Base-by-base conservation (phyloP, 495 filamentous ascomycete genomes). In the Rhizodiscina lignyota region DNA sequence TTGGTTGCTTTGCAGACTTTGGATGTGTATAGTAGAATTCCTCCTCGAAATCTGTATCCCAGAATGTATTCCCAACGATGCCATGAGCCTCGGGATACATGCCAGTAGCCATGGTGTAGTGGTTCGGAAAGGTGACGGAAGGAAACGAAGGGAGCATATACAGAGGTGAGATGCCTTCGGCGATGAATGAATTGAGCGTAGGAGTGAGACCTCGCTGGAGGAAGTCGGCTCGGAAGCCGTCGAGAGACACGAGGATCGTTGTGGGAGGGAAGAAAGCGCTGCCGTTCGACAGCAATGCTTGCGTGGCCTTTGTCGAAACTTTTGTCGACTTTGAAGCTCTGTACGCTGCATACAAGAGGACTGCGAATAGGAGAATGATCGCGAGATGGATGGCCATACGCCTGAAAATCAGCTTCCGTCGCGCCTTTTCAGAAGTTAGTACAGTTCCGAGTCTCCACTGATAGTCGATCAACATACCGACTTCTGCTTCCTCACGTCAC, bases 161-260 rank as follows among this genome's bases (percentile, higher is more conserved):
- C 36, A 67, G 66, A 5, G 89, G 86, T 4, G 85, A 92, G 2
- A 99, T 72, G 21, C 89, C 89, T 27, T 79, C 68, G 21, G 72
- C 71, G 42, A 92, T 64, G 48, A 99, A 81, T 10, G 69, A 62
- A 38, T 74, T 79, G 4, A 99, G 65, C 0, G 77, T 73, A 0
- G 87, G 89, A 0, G 89, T 93, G 31, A 99, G 50, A 4, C 74
- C 74, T 18, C 85, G 72, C 21, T 71, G 67, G 22, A 99, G 67
- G 43, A 94, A 99, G 52, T 96, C 89, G 2, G 91, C 86, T n/a
- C 89, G 75, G 54, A 99, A 94, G 2, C 89, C 89, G 55, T 99
- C 89, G 6, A 99, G 65, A 23, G 87, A 94, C 43, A 99, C 81
- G 31, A 94, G 54, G 27, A 99, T 79, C 1, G 89, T 99, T 0